Percentiles rank a stretch among this genome's conserved stretches.
Conservation (phyloP, 441 rosid species). For the Iberis amara region DNA sequence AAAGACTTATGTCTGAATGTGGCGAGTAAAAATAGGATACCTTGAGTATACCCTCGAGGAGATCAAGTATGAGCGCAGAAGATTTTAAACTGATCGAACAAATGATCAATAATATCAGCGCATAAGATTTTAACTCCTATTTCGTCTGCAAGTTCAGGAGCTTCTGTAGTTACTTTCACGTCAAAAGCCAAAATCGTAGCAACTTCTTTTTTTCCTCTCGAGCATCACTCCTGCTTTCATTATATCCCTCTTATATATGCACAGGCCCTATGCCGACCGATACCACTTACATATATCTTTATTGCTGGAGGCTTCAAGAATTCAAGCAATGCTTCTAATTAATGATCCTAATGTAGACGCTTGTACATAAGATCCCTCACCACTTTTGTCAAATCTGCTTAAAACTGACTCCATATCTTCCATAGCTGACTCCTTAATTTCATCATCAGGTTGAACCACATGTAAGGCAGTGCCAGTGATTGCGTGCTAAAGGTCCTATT, state of each 20-base stretch:
- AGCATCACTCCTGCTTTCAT: constrained; percentile 97
- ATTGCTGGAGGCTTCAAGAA: constrained; percentile 81
- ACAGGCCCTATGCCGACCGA: constrained; percentile 82
- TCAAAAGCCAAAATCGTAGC: constrained; percentile 96
- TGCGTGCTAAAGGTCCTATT: constrained; percentile 87
- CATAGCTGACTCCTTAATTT: constrained; percentile 58
- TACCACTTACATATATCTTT: constrained; percentile 83
- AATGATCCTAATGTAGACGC: constrained; percentile 93
- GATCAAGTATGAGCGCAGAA: no score
- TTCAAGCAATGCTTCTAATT: constrained; percentile 85
- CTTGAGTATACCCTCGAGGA: constrained; percentile 79
- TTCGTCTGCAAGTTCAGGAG: constrained; percentile 80
- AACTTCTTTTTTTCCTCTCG: constrained; percentile 83
- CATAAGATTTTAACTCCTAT: constrained; percentile 84
- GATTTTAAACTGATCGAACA: constrained; percentile 86
- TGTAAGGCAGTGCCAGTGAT: constrained; percentile 85
- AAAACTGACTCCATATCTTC: constrained; percentile 83
- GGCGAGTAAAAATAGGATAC: constrained; percentile 34
- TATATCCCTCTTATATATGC: constrained; percentile 84
- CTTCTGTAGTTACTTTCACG: constrained; percentile 85
- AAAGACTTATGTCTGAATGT: background rate
- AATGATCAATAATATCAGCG: constrained; percentile 93
- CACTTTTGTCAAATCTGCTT: constrained; percentile 79
- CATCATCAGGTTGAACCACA: constrained; percentile 76
- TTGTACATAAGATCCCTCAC: constrained; percentile 92